Conservation (phyloP, 805 yeast species). For the Lipomyces starkeyi region DNA sequence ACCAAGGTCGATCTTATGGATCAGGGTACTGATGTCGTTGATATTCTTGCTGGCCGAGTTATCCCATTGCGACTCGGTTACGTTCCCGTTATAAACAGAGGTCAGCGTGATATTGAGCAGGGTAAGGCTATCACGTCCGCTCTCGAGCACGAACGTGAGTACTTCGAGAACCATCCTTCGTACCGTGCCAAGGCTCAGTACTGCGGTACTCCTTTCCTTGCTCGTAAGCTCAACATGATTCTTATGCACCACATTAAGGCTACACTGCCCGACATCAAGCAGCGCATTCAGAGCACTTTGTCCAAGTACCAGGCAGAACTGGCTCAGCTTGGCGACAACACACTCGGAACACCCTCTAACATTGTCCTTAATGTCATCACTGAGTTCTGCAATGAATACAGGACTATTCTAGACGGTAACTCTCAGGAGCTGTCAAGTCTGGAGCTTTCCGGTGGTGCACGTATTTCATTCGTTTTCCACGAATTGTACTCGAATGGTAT, state of each 20-base stretch:
- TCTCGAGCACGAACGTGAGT: slow-evolving; percentile 74
- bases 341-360: slow-evolving; percentile 81
- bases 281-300: slow-evolving; percentile 83
- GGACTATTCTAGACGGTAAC: slow-evolving; percentile 89
- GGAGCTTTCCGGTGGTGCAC: slow-evolving; percentile 97
- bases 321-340: slow-evolving; percentile 67
- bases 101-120: slow-evolving; percentile 92
- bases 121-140: slow-evolving; percentile 90
- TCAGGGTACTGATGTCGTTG: slow-evolving; percentile 95
- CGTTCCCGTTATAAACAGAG: slow-evolving; percentile 95
- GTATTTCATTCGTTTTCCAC: slow-evolving; percentile 95
- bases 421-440: slow-evolving; percentile 84
- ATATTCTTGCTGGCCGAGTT: slow-evolving; percentile 92
- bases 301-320: slow-evolving; percentile 85
- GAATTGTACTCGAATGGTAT: slow-evolving; percentile 94
- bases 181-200: slow-evolving; percentile 91
- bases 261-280: slow-evolving; percentile 89
- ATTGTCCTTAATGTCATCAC: slow-evolving; percentile 90
- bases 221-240: slow-evolving; percentile 86
- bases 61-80: slow-evolving; percentile 95
- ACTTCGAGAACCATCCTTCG: slow-evolving; percentile 87
- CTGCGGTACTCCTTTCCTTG: slow-evolving; percentile 98
- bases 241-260: slow-evolving; percentile 87
- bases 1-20: slow-evolving; percentile 98
- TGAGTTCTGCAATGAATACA: slow-evolving; percentile 88